Percentiles rank a stretch among this genome's conserved stretches.
These are phyloP conservation scores for Paxillus rubicundulus DNA, from an alignment of 768 basidiomycete species.

Conservation along the genomic window DNA sequence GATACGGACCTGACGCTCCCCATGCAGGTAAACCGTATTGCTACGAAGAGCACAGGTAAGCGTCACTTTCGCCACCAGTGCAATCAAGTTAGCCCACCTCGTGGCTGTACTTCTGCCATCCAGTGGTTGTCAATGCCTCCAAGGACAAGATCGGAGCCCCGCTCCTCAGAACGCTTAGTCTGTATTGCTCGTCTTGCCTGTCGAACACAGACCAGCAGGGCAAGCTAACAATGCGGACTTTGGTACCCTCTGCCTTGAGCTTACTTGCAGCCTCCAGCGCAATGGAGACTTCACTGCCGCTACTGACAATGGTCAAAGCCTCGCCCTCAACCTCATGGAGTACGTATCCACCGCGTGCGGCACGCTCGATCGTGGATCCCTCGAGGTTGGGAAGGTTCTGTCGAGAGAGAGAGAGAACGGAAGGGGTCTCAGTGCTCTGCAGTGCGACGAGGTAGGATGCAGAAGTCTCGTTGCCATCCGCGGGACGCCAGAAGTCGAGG, in stretches of 20 bases:
- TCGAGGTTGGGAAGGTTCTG: slow-evolving; percentile 94
- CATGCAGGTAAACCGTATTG: slow-evolving; percentile 73
- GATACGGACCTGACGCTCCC: slow-evolving; percentile 89
- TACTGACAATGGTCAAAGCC: slow-evolving; percentile 86
- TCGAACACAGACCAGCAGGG: slow-evolving; percentile 92
- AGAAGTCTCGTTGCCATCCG: slow-evolving; percentile 97
- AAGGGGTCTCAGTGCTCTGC: slow-evolving; percentile 72
- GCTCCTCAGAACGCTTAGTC: slow-evolving; percentile 78
- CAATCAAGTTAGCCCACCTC: slow-evolving; percentile 44
- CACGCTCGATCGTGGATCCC: slow-evolving; percentile 81
- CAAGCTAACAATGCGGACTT: slow-evolving; percentile 79
- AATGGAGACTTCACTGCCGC: slow-evolving; percentile 86
- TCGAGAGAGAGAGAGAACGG: slow-evolving; percentile 77
- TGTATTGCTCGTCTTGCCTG: slow-evolving; percentile 76
- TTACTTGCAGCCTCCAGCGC: slow-evolving; percentile 82
- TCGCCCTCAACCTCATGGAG: slow-evolving; percentile 76
- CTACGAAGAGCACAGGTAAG: slow-evolving; percentile 29
- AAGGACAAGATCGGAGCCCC: slow-evolving; percentile 88
- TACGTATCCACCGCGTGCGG: slow-evolving; percentile 85
- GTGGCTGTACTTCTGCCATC: slow-evolving; percentile 90
- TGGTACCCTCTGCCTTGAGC: slow-evolving; percentile 75
- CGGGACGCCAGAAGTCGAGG: slow-evolving; percentile 88
- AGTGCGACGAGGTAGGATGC: slow-evolving; percentile 85
- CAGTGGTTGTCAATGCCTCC: slow-evolving; percentile 78
- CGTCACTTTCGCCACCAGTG: neutral